Evolutionary conservation across 495 filamentous ascomycete species (phyloP).

Genomic region (Talaromyces borbonicus): DNA sequence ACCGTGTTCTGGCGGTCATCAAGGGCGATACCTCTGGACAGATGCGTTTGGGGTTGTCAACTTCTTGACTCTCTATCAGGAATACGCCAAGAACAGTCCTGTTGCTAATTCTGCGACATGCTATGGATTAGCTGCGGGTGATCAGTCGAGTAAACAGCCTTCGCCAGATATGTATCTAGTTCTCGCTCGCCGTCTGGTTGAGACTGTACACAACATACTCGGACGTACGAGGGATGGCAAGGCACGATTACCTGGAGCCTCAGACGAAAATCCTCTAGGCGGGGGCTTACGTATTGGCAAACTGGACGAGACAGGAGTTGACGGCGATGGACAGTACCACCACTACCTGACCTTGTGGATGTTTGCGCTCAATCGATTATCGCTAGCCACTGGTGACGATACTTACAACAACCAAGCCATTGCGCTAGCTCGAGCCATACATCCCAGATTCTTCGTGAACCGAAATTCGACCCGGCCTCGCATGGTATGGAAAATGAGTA

Average conservation of each 20-base stretch:
- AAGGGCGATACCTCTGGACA: conserved; percentile 60
- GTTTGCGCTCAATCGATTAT: conserved; percentile 56
- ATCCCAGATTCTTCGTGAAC: conserved; percentile 44
- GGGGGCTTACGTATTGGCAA: conserved; percentile 60
- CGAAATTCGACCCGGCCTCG: conserved; percentile 21
- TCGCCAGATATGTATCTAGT: conserved; percentile 39
- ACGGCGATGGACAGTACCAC: conserved; percentile 58
- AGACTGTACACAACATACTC: conserved; percentile 46
- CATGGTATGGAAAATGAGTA: conserved; percentile 58
- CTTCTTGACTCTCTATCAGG: conserved; percentile 49
- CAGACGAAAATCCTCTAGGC: conserved; percentile 41
- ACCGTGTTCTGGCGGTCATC: conserved; percentile 47
- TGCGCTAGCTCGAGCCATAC: conserved; percentile 47
- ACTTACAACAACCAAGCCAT: conserved; percentile 46
- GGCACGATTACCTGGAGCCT: conserved; percentile 42
- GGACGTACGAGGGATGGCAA: conserved; percentile 44
- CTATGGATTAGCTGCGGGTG: neutral
- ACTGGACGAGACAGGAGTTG: conserved; percentile 36
- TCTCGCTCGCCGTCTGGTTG: conserved; percentile 41
- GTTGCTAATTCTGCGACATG: conserved; percentile 4
- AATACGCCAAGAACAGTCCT: conserved; percentile 21
- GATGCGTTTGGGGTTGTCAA: conserved; percentile 63
- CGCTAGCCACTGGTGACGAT: conserved; percentile 38
- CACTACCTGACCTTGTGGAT: conserved; percentile 64
- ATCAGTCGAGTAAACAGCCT: too few relatives aligned